Evolutionary conservation across 164 flowering plant genomes (phyloP), one percentile per base, ranked within the genome.

Genomic region (Amborella trichopoda): DNA sequence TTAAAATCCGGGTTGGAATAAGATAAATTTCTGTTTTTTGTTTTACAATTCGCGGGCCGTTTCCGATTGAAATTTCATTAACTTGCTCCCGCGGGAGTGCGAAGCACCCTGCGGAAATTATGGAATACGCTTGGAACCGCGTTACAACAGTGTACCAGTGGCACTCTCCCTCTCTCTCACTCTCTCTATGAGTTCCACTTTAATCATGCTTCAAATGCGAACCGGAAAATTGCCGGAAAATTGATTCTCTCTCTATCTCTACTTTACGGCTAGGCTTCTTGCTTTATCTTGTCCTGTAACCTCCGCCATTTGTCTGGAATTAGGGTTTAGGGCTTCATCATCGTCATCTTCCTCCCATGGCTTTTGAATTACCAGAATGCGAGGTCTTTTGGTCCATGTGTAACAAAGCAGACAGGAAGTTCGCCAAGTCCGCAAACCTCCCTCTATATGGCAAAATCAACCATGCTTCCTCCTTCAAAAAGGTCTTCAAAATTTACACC

Each of bases 351-450:
- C 19, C 19, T 8, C 41, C n/a, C 19, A 37, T 37, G 41, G 41
- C 41, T 2, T n/a, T 6, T 37, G n/a, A 59, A 55, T 74, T 81
- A 54, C 88, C 94, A 18, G 71, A 75, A 41, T 73, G 59, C 59
- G 95, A 90, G 63, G 57, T 62, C 17, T 90, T 71, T 52, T 83
- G 95, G 95, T 57, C 84, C 45, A 71, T 90, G 26, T 79, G 76
- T 18, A 77, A 80, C 32, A 83, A 86, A 64, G 98, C 98, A 14
- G 98, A 90, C 46, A 77, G 72, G 60, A 90, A 90, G 64, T 90
- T 85, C 69, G 74, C 86, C n/a, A 77, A 80, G 60, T 76, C 86
- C 65, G 63, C 86, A 48, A 83, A 90, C 67, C 69, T 83, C 61
- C 94, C 97, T 6, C 64, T 48, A 56, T 77, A 83, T 44, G 82